Evolutionary conservation across 768 basidiomycete species (phyloP), one percentile per base, ranked within the genome.

Genomic region (Fomitopsis serialis): DNA sequence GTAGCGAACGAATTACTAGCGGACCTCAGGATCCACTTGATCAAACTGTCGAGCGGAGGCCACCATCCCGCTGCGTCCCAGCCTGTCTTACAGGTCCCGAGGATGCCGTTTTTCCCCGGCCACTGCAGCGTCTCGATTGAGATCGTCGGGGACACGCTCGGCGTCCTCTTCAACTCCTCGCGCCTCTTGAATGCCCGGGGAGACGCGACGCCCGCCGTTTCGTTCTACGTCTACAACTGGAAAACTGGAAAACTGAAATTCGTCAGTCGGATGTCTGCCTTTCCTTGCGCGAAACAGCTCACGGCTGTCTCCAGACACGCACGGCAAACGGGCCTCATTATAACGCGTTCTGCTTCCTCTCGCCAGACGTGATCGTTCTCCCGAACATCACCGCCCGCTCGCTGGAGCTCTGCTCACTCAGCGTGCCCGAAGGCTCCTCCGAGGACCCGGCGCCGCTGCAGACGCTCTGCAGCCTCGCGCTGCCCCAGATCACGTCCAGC

Each of bases 151-250:
- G 50, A 58, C 25, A 55, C 52, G 6, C 53, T 65, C 11, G 56
- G 57, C 24, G 54, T 63, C 19, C 55, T 65, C 21, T 25, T 65
- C 17, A 58, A 60, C 27, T 55, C 59, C 46, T 57, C 61, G 1
- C 58, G 52, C 22, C 15, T 23, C 17, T 21, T 17, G n/a, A n/a
- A n/a, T n/a, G n/a, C n/a, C n/a, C n/a, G n/a, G n/a, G n/a, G n/a
- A 34, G 15, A 13, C 25, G 35, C 3, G 15, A 11, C 40, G 35
- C 9, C 9, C 23, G 22, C n/a, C 17, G 40, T 29, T 47, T 9
- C 50, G 52, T 59, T 66, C 24, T 57, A 53, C 29, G 25, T 64
- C 1, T 58, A 60, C 22, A 57, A 66, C 15, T 69, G 68, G 68
- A 63, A 63, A 58, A 61, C 62, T n/a, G 68, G 68, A 0, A 49